Base-by-base conservation (phyloP, 768 basidiomycete species). In the Jaapia argillacea region DNA sequence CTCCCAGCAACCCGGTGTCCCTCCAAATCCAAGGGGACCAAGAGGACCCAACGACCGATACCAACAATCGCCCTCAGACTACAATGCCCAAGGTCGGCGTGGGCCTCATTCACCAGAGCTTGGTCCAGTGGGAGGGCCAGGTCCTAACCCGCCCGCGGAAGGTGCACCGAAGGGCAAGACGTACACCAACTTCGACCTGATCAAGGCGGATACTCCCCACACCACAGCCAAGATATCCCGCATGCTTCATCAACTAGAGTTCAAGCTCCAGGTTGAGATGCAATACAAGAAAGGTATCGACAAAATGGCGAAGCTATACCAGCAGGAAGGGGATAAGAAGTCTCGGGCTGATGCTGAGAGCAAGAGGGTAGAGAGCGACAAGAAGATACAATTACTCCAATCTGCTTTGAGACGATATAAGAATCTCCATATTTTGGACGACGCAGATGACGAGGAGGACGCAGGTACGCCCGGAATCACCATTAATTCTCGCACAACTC, bases 241-340 rank as follows among this genome's bases (percentile, higher is more conserved):
- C 53, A 97, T 98, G 93, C 78, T 98, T 40, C 93, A 97, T 64
- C 93, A 97, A 63, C 81, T 99, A 48, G 93, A 98, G 65, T 99
- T 97, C 77, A 99, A 99, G 68, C 80, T 97, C 44, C 89, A 94
- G 62, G 90, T 99, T 50, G 96, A 99, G 65, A 78, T 85, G 68
- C 92, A 98, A 66, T 97, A 97, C 71, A 94, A 93, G 71, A 77
- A 83, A 60, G 96, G 96, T 33, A 96, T 97, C 50, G 93, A 98
- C 66, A 97, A 97, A 70, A 99, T 99, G 96, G 87, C 84, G 27
- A 93, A 87, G 63, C 73, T 97, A 24, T 97, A 97, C 61, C 81
- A 90, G 55, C 88, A 85, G 4, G 96, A 99, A 56, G 94, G 93
- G 43, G 96, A 99, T 70, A 94, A 94, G 75, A 90, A 89, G 60